Base-by-base conservation (phyloP, 192 early-diverging fungal species). In the Backusella tuberculispora region DNA sequence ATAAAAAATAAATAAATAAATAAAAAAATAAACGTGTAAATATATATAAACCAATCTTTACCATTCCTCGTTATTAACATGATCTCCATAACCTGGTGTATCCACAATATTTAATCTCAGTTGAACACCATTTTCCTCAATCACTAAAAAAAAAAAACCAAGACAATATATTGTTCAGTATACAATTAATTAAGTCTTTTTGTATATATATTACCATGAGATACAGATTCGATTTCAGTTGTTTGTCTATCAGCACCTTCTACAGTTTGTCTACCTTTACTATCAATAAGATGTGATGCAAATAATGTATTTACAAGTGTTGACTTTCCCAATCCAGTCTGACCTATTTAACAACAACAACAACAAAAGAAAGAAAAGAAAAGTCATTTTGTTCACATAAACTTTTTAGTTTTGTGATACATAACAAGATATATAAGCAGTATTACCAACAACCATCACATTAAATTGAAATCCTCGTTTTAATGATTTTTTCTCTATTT, bases 271-370 rank as follows among this genome's bases (percentile, higher is more conserved):
- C 94, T 92, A 34, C 92, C 94, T 86, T 96, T 96, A 76, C 90
- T 93, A 71, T 99, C 96, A 75, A 97, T 92, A 65, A 99, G 86
- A 76, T 99, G 97, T 37, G 96, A 90, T 60, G 97, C 92, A 85
- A 98, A 99, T 75, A 98, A 90, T 83, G 96, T 99, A 90, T 99
- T 99, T 83, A 98, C 91, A 74, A 99, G 88, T 47, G 98, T 99
- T 72, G 94, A 94, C 88, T 99, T 99, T 83, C 98, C 98, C 78
- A 98, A 87, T 24, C 98, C 98, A 56, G 96, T 93, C 85, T 96
- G 94, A 74, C 97, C 97, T 95, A 69, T 41, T 65, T 50, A 15
- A 41, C 40, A 6, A 3, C 46, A 5, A 10, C 9, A 60, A n/a
- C 50, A 40, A 19, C 69, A 37, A 6, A 4, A 56, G 21, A 60